These are phyloP conservation scores for Scleroderma bovista DNA, from an alignment of 768 basidiomycete species.

Conservation along the genomic window DNA sequence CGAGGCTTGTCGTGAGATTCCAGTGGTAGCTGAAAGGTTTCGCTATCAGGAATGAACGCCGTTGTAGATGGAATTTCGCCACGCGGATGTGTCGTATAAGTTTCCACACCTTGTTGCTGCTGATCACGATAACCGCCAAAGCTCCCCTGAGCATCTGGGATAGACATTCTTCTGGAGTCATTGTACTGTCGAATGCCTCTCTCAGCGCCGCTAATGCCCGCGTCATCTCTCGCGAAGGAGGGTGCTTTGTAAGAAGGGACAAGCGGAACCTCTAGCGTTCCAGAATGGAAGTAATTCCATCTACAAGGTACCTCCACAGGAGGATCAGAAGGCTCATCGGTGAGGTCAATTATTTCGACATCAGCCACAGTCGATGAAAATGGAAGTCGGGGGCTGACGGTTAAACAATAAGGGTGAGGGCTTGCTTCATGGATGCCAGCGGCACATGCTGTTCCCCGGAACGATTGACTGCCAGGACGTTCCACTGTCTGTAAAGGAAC, in stretches of 20 bases:
- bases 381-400: not conserved
- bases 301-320: slow-evolving; percentile 2
- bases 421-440: not conserved
- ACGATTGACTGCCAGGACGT: too few species aligned
- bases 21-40: slow-evolving; percentile 12
- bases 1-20: slow-evolving; percentile 36
- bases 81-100: not conserved
- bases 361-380: not conserved
- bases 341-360: slow-evolving; percentile 8
- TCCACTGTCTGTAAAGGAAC: not conserved
- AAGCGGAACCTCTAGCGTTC: slow-evolving; percentile 12
- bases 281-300: slow-evolving; percentile 24
- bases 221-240: not conserved
- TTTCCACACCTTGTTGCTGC: not conserved
- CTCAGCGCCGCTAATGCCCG: not conserved
- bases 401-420: not conserved
- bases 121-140: not conserved
- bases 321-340: slow-evolving; percentile 1
- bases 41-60: not conserved
- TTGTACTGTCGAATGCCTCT: not conserved
- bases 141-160: not conserved
- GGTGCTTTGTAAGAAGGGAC: not conserved
- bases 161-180: too few species aligned
- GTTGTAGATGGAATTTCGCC: not conserved
- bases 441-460: not conserved